Evolutionary conservation across 257 asterid species (phyloP), one percentile per base, ranked within the genome.

Genomic region (Eucommia ulmoides): DNA sequence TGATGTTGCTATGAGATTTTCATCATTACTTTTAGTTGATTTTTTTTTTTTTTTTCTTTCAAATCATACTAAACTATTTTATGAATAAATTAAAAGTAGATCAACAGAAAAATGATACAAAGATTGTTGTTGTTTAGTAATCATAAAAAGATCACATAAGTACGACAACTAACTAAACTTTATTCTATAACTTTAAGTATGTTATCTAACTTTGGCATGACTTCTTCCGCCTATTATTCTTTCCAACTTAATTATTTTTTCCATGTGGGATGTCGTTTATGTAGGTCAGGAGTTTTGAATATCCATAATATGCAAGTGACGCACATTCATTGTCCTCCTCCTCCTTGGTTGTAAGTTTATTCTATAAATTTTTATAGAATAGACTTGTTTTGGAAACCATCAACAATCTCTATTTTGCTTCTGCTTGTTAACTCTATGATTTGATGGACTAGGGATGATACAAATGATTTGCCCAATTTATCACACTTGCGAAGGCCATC

Each of bases 281-380:
- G 51, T 71, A 85, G 98, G 98, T 85, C 98, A 24, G 98, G 98
- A 54, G 92, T 89, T 59, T 65, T 82, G 53, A 82, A 89, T 73
- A 71, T 76, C 54, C 60, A 76, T 64, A 80, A 72, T 62, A 65
- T 71, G 66, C 83, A 65, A 69, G 94, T 89, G 70, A 85, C 98
- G 8, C 98, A 89, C 64, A 70, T 85, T 54, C 97, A 89, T 76
- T 85, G 96, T 56, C 98, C 98, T 55, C 96, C 97, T 52, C 95
- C 94, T 38, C 63, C 86, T 14, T 85, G 93, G 96, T 62, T 82
- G 96, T 86, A 69, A 79, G 96, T 84, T 56, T 54, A 29, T 7
- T 6, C 29, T 48, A 23, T 42, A 51, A 18, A 44, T 56, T 45
- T 3, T 38, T 47, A 52, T 35, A 38, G n/a, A 50, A 12, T 12